A percentile compares a stretch with the other conserved stretches of the same genome.
Conservation (phyloP, 2,329 filamentous ascomycete genomes). For the Exophiala calicioides region DNA sequence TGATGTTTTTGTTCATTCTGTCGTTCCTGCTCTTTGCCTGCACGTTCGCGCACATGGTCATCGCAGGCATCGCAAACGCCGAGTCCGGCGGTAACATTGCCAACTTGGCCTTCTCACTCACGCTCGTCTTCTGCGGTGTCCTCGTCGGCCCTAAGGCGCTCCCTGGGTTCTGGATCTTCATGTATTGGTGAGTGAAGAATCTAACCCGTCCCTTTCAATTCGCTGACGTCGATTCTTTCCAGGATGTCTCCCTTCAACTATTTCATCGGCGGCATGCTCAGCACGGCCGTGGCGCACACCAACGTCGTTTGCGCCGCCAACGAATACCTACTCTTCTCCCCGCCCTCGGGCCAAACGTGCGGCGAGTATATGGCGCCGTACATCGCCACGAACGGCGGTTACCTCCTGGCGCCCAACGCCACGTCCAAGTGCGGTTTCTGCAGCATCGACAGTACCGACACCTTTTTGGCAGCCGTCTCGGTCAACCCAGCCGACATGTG, state of each 20-base stretch:
- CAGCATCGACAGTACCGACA: constrained; percentile 46
- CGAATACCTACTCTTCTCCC: constrained; percentile 66
- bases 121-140: constrained; percentile 62
- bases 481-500: constrained; percentile 55
- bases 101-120: constrained; percentile 61
- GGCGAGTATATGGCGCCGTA: constrained; percentile 58
- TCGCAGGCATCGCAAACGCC: constrained; percentile 68
- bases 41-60: constrained; percentile 72
- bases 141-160: constrained; percentile 60
- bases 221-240: too few relatives aligned
- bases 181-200: constrained; percentile 58
- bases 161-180: constrained; percentile 75
- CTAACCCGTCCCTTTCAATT: constrained; percentile 38
- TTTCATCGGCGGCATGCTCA: constrained; percentile 70
- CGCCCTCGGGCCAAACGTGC: constrained; percentile 63
- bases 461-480: constrained; percentile 48
- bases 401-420: constrained; percentile 53
- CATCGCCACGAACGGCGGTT: constrained; percentile 50
- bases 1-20: constrained; percentile 66
- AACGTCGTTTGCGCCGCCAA: constrained; percentile 66
- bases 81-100: constrained; percentile 67
- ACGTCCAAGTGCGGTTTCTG: constrained; percentile 55
- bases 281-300: constrained; percentile 68
- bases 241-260: constrained; percentile 82
- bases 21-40: constrained; percentile 71